Evolutionary conservation across 495 filamentous ascomycete species (phyloP).

Genomic region (Pseudevernia furfuracea): DNA sequence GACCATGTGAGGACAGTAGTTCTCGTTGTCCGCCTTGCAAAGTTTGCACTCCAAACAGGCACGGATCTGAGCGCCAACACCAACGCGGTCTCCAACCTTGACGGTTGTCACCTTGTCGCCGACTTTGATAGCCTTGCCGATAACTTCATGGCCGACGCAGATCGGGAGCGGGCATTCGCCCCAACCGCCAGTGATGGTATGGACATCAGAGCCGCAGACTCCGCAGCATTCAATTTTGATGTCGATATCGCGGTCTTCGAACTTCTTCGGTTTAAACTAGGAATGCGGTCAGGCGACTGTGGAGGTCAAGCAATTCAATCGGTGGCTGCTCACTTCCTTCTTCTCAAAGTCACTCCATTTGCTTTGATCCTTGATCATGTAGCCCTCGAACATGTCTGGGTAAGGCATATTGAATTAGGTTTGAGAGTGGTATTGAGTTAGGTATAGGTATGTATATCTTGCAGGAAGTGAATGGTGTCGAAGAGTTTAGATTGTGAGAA

Average conservation of each 20-base stretch:
- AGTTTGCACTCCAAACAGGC: conserved; percentile 62
- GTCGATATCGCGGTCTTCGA: conserved; percentile 68
- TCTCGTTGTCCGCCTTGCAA: conserved; percentile 67
- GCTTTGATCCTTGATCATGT: conserved; percentile 55
- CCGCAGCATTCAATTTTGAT: conserved; percentile 67
- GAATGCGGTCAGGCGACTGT: conserved; percentile 6
- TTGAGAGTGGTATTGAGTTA: not conserved
- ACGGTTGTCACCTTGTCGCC: conserved; percentile 57
- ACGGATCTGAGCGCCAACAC: conserved; percentile 70
- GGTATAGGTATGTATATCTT: not conserved
- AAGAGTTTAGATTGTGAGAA: not conserved
- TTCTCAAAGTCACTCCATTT: conserved; percentile 58
- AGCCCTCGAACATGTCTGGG: conserved; percentile 69
- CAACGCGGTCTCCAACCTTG: conserved; percentile 70
- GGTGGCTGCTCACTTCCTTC: conserved; percentile 43
- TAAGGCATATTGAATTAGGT: conserved; percentile 53
- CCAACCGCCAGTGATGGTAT: conserved; percentile 73
- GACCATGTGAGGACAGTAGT: conserved; percentile 63
- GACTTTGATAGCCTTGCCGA: conserved; percentile 64
- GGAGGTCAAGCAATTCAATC: not conserved
- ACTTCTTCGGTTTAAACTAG: conserved; percentile 70
- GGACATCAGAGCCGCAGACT: conserved; percentile 72
- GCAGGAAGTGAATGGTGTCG: not conserved
- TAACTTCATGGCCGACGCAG: conserved; percentile 69
- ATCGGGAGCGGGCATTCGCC: conserved; percentile 59